Percentiles rank a stretch among this genome's conserved stretches.
Evolutionary conservation across 2,329 filamentous ascomycete genomes (phyloP).

Genomic region (Aspergillus spinulosporus): DNA sequence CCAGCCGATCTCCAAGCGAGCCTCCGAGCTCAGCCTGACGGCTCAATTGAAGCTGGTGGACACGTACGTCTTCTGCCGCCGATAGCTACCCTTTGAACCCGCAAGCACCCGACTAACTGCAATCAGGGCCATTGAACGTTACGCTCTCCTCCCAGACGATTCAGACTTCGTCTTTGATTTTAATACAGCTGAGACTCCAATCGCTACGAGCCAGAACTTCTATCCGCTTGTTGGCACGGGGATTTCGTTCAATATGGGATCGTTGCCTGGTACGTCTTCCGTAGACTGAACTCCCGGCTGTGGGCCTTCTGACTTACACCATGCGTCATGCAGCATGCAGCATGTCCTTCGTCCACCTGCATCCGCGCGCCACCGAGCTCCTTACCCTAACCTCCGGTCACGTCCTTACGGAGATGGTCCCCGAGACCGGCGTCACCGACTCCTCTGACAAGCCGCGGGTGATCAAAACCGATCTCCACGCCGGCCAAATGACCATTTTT

Average conservation of each 20-base stretch:
- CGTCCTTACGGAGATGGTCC: slow-evolving; percentile 25
- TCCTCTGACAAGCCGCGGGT: slow-evolving; percentile 22
- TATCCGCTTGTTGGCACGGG: slow-evolving; percentile 21
- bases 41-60: not conserved
- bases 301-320: no score
- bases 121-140: slow-evolving; percentile 20
- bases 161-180: slow-evolving; percentile 27
- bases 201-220: slow-evolving; percentile 25
- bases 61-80: not conserved
- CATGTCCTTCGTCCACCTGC: slow-evolving; percentile 29
- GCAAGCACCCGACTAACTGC: no score
- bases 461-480: slow-evolving; percentile 18
- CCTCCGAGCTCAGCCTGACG: not conserved
- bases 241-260: slow-evolving; percentile 20
- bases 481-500: slow-evolving; percentile 27
- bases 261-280: slow-evolving; percentile 16
- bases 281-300: no score
- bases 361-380: slow-evolving; percentile 29
- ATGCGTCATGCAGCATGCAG: slow-evolving; percentile 16
- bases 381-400: slow-evolving; percentile 23
- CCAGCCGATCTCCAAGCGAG: not conserved
- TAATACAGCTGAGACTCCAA: slow-evolving; percentile 5
- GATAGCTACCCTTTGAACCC: no score
- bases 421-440: slow-evolving; percentile 19
- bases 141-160: slow-evolving; percentile 25